Evolutionary conservation across 257 asterid genomes (phyloP).

Genomic region (Ocimum tenuiflorum): DNA sequence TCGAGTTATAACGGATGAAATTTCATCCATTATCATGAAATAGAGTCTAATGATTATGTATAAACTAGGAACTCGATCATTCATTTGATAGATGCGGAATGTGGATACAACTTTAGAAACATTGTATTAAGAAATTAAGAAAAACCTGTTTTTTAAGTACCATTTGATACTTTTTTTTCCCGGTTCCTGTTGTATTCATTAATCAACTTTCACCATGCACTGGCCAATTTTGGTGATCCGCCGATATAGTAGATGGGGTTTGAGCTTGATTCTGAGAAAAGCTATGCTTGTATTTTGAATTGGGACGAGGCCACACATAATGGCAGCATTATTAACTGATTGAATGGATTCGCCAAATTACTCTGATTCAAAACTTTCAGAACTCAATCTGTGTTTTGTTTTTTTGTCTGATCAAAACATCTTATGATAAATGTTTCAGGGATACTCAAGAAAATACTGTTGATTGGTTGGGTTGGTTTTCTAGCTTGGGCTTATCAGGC

Average conservation of each 20-base stretch:
- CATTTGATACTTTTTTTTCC: too few species aligned
- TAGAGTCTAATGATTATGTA: too few species aligned
- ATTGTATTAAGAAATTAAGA: too few species aligned
- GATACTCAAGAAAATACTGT: constrained; percentile 43
- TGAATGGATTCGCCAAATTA: background rate
- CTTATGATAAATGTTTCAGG: constrained; percentile 40
- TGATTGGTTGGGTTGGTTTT: constrained; percentile 48
- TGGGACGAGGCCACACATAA: background rate
- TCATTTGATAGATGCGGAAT: too few species aligned
- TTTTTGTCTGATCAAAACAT: background rate
- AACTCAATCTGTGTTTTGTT: background rate
- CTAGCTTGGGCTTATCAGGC: constrained; percentile 76
- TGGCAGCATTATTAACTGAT: background rate
- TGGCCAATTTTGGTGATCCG: background rate
- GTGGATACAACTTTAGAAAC: too few species aligned
- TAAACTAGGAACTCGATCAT: too few species aligned
- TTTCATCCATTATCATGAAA: too few species aligned
- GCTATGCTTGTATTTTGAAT: background rate
- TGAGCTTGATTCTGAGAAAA: background rate
- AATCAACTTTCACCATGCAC: background rate
- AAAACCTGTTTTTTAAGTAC: too few species aligned
- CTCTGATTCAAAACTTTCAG: background rate
- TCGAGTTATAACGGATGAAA: background rate
- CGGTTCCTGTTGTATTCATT: background rate
- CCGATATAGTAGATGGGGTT: background rate